Conservation (phyloP, 306 rosid species). For the Casuarina glauca region DNA sequence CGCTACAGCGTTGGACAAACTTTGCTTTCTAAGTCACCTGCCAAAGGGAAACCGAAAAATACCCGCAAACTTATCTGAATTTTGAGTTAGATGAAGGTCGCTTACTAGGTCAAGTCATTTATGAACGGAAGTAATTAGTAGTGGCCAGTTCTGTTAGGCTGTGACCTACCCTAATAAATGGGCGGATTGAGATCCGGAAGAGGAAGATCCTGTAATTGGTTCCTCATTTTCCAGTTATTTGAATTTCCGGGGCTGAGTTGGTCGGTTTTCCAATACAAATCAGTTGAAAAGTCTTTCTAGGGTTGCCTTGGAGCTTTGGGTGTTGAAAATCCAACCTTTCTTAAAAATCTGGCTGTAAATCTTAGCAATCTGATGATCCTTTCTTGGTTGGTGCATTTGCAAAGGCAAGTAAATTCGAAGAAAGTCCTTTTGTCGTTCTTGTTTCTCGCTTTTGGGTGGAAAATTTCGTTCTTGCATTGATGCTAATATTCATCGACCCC, state of each 20-base stretch:
- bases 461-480: constrained; percentile 17
- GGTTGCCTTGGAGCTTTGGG: not conserved
- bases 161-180: constrained; percentile 63
- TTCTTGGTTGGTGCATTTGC: no score
- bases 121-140: constrained; percentile 48
- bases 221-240: constrained; percentile 34
- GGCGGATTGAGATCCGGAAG: constrained; percentile 31
- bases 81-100: constrained; percentile 28
- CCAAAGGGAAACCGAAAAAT: not conserved
- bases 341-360: not conserved
- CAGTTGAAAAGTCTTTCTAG: no score
- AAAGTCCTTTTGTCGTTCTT: constrained; percentile 25
- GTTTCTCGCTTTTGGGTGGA: not conserved
- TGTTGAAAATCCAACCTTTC: not conserved
- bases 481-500: constrained; percentile 54
- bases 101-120: constrained; percentile 48
- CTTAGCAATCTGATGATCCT: not conserved
- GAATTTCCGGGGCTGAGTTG: not conserved
- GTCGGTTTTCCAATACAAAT: no score
- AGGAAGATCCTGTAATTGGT: constrained; percentile 28
- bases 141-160: constrained; percentile 56
- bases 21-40: constrained; percentile 2
- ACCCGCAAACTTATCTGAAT: not conserved
- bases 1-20: not conserved
- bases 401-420: not conserved